These are phyloP conservation scores for Cylindrotheca fusiformis DNA, from an alignment of 108 stramenopile genomes.

Conservation along the genomic window DNA sequence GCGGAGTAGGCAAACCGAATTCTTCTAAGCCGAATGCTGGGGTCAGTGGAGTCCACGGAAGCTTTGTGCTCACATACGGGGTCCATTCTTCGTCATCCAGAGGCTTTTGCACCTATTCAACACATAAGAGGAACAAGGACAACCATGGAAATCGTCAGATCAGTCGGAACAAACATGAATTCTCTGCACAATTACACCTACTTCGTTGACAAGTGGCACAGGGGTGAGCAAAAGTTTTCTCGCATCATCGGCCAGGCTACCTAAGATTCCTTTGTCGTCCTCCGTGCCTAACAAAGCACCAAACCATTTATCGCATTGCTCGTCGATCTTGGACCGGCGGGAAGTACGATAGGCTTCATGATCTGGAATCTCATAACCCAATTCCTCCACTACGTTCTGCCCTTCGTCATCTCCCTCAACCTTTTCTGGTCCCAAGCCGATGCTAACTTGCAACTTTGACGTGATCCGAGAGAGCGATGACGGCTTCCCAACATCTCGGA, in stretches of 20 bases:
- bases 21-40: conserved; percentile 85
- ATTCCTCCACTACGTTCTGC: conserved; percentile 35
- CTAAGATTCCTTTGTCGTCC: conserved; percentile 26
- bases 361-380: conserved; percentile 62
- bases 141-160: not conserved
- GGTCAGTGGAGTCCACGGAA: conserved; percentile 74
- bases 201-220: conserved; percentile 46
- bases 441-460: conserved; percentile 36
- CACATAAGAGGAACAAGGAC: not conserved
- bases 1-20: conserved; percentile 73
- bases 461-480: not conserved
- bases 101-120: conserved; percentile 30
- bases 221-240: conserved; percentile 32
- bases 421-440: conserved; percentile 51
- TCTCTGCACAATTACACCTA: no score
- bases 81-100: conserved; percentile 76
- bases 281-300: conserved; percentile 35
- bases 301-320: conserved; percentile 76
- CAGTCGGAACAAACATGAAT: no score
- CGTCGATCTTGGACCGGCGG: conserved; percentile 65
- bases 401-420: conserved; percentile 16
- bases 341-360: conserved; percentile 69
- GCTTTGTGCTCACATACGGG: conserved; percentile 61
- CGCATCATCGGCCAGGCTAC: conserved; percentile 36
- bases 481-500: not conserved